A percentile compares a stretch with the other conserved stretches of the same genome.
These are phyloP conservation scores for Chrysoporthe puriensis DNA, from an alignment of 2,329 filamentous ascomycete genomes.

Conservation along the genomic window DNA sequence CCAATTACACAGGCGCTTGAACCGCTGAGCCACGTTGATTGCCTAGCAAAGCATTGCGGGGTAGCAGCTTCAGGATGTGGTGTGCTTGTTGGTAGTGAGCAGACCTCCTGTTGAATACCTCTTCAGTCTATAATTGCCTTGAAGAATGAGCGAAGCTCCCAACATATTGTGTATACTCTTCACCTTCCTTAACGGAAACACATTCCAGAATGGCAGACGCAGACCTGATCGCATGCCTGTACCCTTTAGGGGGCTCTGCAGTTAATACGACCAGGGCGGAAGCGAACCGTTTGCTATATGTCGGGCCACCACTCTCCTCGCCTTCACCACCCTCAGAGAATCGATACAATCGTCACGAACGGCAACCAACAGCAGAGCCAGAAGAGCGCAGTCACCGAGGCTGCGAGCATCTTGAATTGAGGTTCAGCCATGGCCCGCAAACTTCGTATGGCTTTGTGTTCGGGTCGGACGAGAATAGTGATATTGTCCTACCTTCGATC, in stretches of 20 bases:
- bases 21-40: no score
- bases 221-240: conserved; percentile 20
- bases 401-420: conserved; percentile 14
- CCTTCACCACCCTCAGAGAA: no score
- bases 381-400: conserved; percentile 71
- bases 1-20: no score
- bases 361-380: conserved; percentile 60
- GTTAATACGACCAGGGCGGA: no score
- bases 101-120: no score
- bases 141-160: no score
- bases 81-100: no score
- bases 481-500: conserved; percentile 8
- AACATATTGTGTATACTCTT: not conserved
- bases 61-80: no score
- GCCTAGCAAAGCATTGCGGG: no score
- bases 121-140: no score
- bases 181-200: not conserved
- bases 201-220: conserved; percentile 4
- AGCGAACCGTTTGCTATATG: not conserved
- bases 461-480: conserved; percentile 3
- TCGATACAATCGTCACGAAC: not conserved
- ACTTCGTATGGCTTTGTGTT: conserved; percentile 18
- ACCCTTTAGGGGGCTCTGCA: not conserved
- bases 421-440: conserved; percentile 18
- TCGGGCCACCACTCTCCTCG: no score